Evolutionary conservation across 306 rosid species (phyloP).

Genomic region (Bauhinia variegata): DNA sequence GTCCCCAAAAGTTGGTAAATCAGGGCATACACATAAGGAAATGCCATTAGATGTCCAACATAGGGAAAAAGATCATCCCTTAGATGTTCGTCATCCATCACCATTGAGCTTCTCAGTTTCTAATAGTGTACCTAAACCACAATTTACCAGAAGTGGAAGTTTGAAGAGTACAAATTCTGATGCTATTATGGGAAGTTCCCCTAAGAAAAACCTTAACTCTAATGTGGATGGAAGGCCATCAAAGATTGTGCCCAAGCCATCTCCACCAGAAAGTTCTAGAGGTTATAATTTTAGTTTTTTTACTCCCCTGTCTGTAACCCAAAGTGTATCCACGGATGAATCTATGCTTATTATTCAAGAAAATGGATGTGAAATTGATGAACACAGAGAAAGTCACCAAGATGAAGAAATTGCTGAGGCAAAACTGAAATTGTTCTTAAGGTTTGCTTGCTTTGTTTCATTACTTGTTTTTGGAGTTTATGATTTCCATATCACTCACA

Average conservation of each 20-base stretch:
- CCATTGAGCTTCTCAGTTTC: conserved; percentile 45
- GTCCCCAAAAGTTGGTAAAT: conserved; percentile 50
- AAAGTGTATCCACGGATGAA: conserved; percentile 49
- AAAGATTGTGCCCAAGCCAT: conserved; percentile 51
- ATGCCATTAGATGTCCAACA: conserved; percentile 33
- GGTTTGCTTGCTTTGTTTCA: conserved; percentile 53
- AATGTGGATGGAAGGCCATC: conserved; percentile 43
- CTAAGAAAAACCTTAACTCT: conserved; percentile 43
- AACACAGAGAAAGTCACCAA: conserved; percentile 41
- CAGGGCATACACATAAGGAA: conserved; percentile 45
- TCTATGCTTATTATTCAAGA: conserved; percentile 42
- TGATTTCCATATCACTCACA: conserved; percentile 23
- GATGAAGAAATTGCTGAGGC: conserved; percentile 73
- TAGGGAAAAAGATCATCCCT: conserved; percentile 40
- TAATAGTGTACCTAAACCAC: conserved; percentile 42
- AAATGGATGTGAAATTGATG: conserved; percentile 47
- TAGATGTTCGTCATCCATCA: conserved; percentile 37
- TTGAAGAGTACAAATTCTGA: conserved; percentile 43
- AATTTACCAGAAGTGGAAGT: conserved; percentile 42
- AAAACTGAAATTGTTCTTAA: conserved; percentile 76
- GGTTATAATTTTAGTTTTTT: conserved; percentile 34
- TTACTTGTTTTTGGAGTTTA: conserved; percentile 19
- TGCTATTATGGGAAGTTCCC: conserved; percentile 39
- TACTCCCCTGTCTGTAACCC: conserved; percentile 37
- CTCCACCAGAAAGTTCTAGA: conserved; percentile 44